Percentiles rank a stretch among this genome's conserved stretches.
Evolutionary conservation across 108 stramenopile species (phyloP).

Genomic region (Cyclotella atomus): DNA sequence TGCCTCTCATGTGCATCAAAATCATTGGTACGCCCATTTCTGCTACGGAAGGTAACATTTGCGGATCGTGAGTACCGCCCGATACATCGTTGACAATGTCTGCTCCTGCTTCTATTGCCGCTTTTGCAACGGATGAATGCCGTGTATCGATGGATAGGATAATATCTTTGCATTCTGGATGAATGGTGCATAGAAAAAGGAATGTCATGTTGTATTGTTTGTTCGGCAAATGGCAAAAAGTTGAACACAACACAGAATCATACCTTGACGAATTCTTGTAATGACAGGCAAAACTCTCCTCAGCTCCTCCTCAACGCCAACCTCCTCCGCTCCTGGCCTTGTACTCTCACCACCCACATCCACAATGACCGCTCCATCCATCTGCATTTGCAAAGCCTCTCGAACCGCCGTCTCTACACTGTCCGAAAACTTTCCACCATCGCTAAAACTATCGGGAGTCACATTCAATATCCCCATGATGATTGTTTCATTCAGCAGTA

Average conservation of each 20-base stretch:
- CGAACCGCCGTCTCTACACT: conserved; percentile 73
- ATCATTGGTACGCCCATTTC: conserved; percentile 83
- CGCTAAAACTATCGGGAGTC: conserved; percentile 97
- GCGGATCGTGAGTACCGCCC: conserved; percentile 87
- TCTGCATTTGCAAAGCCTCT: conserved; percentile 79
- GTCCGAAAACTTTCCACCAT: conserved; percentile 81
- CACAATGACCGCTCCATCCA: conserved; percentile 89
- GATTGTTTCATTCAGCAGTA: conserved; percentile 71
- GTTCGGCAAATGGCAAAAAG: background rate
- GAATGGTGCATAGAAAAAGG: conserved; percentile 1
- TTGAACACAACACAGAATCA: background rate
- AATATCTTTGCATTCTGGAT: conserved; percentile 48
- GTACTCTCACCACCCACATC: conserved; percentile 99
- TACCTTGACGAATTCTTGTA: conserved; percentile 65
- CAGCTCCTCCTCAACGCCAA: conserved; percentile 80
- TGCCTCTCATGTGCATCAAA: conserved; percentile 97
- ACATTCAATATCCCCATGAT: conserved; percentile 97
- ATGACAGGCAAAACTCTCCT: conserved; percentile 88
- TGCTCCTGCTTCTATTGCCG: conserved; percentile 90
- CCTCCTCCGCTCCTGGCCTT: conserved; percentile 84
- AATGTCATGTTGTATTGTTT: background rate
- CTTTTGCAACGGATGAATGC: conserved; percentile 82
- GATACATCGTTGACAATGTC: conserved; percentile 97
- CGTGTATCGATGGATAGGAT: conserved; percentile 97
- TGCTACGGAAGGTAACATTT: conserved; percentile 88